These are phyloP conservation scores for Diphasiastrum complanatum DNA, from an alignment of 83 land plant genomes.

Conservation along the genomic window DNA sequence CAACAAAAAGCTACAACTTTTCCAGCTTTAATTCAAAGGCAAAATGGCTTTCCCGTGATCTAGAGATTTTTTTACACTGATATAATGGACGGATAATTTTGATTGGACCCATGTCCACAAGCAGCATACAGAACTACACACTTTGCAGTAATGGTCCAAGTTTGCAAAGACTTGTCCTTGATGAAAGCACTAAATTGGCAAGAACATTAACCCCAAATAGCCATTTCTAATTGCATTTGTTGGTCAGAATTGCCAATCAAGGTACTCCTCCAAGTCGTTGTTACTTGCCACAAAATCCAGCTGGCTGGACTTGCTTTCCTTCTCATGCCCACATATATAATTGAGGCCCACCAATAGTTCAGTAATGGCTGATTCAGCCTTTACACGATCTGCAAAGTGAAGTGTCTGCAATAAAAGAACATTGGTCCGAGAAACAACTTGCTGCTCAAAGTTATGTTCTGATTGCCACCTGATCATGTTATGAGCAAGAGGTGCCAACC, in stretches of 20 bases:
- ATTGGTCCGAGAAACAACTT: constrained; percentile 49
- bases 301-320: constrained; percentile 48
- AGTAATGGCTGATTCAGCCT: constrained; percentile 65
- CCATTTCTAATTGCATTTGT: no score
- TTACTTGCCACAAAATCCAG: constrained; percentile 59
- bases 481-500: constrained; percentile 85
- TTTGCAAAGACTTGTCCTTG: no score
- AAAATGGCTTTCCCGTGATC: no score
- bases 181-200: no score
- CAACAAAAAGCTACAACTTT: no score
- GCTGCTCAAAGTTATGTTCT: constrained; percentile 80
- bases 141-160: no score
- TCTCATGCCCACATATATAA: constrained; percentile 71
- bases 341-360: constrained; percentile 71
- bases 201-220: no score
- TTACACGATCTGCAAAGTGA: constrained; percentile 66
- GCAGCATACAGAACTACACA: no score
- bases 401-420: constrained; percentile 67
- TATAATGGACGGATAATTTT: no score
- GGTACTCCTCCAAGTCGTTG: constrained; percentile 57
- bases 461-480: constrained; percentile 94
- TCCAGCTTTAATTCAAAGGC: no score
- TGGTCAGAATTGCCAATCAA: constrained; percentile 59
- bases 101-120: no score
- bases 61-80: no score